Conservation (phyloP, 2,329 filamentous ascomycete genomes). For the Catunica adiposa region DNA sequence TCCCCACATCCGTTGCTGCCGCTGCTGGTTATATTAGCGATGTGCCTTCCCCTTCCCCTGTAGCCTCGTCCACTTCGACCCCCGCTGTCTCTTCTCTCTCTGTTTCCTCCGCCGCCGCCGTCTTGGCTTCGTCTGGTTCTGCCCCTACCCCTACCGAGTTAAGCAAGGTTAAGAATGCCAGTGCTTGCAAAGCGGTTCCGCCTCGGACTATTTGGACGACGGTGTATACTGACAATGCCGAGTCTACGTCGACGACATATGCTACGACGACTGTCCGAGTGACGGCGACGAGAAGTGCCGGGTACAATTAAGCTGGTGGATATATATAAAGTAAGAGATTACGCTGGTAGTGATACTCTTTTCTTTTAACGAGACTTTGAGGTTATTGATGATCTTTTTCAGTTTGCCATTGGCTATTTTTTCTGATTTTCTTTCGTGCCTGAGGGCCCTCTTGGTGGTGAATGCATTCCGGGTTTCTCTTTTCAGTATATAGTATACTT, state of each 20-base stretch:
- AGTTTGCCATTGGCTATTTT: too few relatives aligned
- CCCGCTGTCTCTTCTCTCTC: not conserved
- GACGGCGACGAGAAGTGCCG: not conserved
- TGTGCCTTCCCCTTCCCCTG: not conserved
- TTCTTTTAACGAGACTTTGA: not conserved
- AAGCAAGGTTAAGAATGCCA: slow-evolving; percentile 13
- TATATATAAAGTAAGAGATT: not conserved
- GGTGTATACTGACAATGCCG: slow-evolving; percentile 19
- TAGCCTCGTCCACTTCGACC: not conserved
- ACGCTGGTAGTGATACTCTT: not conserved
- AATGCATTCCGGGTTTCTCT: too few relatives aligned
- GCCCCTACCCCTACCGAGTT: not conserved
- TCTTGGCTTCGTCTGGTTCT: not conserved
- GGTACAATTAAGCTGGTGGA: not conserved
- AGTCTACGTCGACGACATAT: not conserved
- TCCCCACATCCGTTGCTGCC: not conserved
- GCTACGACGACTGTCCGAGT: not conserved
- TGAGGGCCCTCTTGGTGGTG: too few relatives aligned
- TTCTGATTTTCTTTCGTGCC: too few relatives aligned
- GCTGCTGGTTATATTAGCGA: not conserved
- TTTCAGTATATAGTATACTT: too few relatives aligned
- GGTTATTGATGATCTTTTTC: too few relatives aligned
- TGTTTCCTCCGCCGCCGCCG: not conserved
- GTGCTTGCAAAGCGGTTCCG: slow-evolving; percentile 19
- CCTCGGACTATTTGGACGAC: slow-evolving; percentile 28